Evolutionary conservation across 164 flowering plant species (phyloP).

Genomic region (Umbellularia californica): DNA sequence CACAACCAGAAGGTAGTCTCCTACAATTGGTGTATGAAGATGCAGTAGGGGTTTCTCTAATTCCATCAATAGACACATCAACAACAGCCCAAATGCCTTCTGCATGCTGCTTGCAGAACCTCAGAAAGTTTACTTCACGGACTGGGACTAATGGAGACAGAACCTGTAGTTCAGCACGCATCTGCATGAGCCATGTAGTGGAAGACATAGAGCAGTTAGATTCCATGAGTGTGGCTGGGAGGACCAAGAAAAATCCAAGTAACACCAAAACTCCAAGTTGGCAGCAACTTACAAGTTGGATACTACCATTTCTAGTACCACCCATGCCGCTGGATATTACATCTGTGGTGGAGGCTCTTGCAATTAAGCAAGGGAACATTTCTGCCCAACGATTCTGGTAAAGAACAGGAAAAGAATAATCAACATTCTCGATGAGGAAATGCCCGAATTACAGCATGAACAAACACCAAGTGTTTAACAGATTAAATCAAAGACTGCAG

Average conservation of each 20-base stretch:
- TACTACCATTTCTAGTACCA: constrained; percentile 86
- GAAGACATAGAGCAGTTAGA: no score
- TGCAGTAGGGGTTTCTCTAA: constrained; percentile 51
- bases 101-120: constrained; percentile 97
- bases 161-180: constrained; percentile 93
- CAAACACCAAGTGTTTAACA: background rate
- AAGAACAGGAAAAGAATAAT: background rate
- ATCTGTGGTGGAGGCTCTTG: constrained; percentile 67
- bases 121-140: constrained; percentile 70
- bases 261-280: background rate
- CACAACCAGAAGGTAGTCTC: constrained; percentile 95
- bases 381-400: constrained; percentile 79
- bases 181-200: constrained; percentile 31
- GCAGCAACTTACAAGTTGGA: constrained; percentile 54
- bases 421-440: background rate
- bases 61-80: constrained; percentile 75
- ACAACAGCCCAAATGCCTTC: constrained; percentile 99
- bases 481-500: background rate
- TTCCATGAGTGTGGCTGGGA: no score
- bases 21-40: constrained; percentile 48
- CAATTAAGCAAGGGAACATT: constrained; percentile 89
- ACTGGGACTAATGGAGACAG: constrained; percentile 95
- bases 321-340: constrained; percentile 81
- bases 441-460: background rate
- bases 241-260: background rate